Conservation (phyloP, 352 stramenopile species). For the Aphanomyces cochlioides region DNA sequence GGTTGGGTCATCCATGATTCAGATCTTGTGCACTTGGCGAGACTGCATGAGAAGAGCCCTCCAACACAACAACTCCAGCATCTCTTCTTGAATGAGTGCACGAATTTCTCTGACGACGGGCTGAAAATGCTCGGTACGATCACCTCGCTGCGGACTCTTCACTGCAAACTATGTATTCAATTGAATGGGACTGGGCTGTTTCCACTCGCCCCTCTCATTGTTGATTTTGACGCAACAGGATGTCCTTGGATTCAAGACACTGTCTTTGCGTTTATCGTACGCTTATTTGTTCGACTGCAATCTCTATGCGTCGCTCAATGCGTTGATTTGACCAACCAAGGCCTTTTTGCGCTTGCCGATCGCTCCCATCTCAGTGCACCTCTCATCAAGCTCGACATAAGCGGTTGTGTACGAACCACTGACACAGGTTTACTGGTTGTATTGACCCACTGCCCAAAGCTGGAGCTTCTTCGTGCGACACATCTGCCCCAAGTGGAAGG, state of each 20-base stretch:
- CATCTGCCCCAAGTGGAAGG: slow-evolving; percentile 54
- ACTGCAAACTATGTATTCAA: slow-evolving; percentile 4
- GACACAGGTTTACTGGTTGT: slow-evolving; percentile 58
- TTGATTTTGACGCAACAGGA: slow-evolving; percentile 11
- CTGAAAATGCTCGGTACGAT: slow-evolving; percentile 50
- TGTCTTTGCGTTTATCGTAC: slow-evolving; percentile 25
- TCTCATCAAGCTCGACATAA: slow-evolving; percentile 53
- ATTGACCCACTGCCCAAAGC: slow-evolving; percentile 30
- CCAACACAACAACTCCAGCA: slow-evolving; percentile 31
- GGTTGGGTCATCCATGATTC: slow-evolving; percentile 53
- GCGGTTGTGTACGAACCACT: slow-evolving; percentile 49
- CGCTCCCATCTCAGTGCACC: slow-evolving; percentile 19
- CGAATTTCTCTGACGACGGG: slow-evolving; percentile 63
- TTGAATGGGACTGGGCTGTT: slow-evolving; percentile 12
- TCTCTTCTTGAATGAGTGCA: slow-evolving; percentile 42
- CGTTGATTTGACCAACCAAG: slow-evolving; percentile 63
- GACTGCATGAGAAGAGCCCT: slow-evolving; percentile 30
- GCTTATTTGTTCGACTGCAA: slow-evolving; percentile 5
- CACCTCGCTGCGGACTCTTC: slow-evolving; percentile 13
- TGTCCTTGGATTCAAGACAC: slow-evolving; percentile 19
- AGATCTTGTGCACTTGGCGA: slow-evolving; percentile 36
- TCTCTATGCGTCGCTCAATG: slow-evolving; percentile 37
- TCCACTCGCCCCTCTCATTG: background rate
- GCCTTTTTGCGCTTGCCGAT: slow-evolving; percentile 56
- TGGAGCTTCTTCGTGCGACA: slow-evolving; percentile 27